These are phyloP conservation scores for Tephrocybe sp. DNA, from an alignment of 768 basidiomycete genomes.

Conservation along the genomic window DNA sequence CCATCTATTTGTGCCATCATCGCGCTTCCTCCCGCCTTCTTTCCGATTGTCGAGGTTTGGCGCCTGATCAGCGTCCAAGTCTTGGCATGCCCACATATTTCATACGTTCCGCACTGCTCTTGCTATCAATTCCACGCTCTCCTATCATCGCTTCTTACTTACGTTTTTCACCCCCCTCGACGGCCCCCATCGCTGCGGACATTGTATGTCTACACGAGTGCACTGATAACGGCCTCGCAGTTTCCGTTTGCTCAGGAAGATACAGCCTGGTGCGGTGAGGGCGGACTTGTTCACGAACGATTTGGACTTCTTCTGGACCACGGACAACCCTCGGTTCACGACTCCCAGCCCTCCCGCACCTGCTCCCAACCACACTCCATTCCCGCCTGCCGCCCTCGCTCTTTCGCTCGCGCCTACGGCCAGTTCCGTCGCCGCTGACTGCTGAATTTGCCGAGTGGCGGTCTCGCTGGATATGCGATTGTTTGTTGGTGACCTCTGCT, in stretches of 20 bases:
- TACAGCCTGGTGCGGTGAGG: constrained; percentile 25
- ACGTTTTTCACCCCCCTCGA: constrained; percentile 12
- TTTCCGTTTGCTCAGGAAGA: constrained; percentile 23
- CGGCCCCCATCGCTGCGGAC: constrained; percentile 24
- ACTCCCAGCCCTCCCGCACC: constrained; percentile 14
- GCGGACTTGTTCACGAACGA: constrained; percentile 23
- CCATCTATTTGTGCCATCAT: constrained; percentile 12
- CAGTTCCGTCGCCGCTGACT: constrained; percentile 30
- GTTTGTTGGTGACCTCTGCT: constrained; percentile 10
- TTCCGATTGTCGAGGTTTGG: constrained; percentile 23
- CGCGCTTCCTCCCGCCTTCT: constrained; percentile 4
- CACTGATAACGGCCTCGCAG: constrained; percentile 18
- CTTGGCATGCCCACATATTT: constrained; percentile 11
- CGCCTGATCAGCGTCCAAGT: constrained; percentile 40
- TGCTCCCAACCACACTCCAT: constrained; percentile 17
- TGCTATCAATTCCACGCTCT: constrained; percentile 17
- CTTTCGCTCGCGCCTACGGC: constrained; percentile 25
- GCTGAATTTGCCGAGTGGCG: constrained; percentile 17
- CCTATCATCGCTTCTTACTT: constrained; percentile 19
- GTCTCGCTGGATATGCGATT: constrained; percentile 7
- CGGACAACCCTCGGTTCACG: constrained; percentile 16
- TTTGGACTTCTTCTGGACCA: constrained; percentile 17
- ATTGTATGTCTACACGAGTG: constrained; percentile 31
- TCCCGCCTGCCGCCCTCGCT: constrained; percentile 17
- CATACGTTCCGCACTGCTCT: constrained; percentile 15